Base-by-base conservation (phyloP, 2,329 filamentous ascomycete species). In the Calonectria fujianensis region DNA sequence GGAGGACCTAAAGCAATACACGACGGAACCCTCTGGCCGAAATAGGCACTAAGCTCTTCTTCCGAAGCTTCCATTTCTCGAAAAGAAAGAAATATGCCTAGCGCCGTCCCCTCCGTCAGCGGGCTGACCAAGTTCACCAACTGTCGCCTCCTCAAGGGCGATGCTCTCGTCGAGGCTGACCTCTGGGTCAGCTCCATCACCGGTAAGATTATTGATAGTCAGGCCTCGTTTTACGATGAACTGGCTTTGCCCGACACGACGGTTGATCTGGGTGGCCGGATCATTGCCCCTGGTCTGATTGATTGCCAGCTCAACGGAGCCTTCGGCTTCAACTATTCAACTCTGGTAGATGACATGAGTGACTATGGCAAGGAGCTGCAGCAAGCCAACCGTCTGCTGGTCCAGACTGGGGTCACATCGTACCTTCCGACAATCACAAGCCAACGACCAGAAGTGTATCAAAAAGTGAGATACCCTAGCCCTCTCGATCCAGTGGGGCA, bases 251-350 rank as follows among this genome's bases (percentile, higher is more conserved):
- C 96, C 1, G 94, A 96, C 82, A 86, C 92, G 79, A 93, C 93
- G 69, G 89, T 98, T 79, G 92, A 98, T 81, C 91, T 98, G 1
- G 91, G 92, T 67, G 95, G 95, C 73, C 95, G 95, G 80, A 96
- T 98, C 78, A 84, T 98, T 27, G 92, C 94, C 0, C 95, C 96
- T 0, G 96, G 96, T 32, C 90, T 98, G 82, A 97, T 98, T 80
- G 96, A 98, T 78, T 94, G 94, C 68, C 96, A 98, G 85, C 92
- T 98, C 79, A 98, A 98, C 82, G 96, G 96, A 63, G 96, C 94
- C 13, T 96, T 96, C 81, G 96, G 96, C 72, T 97, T 98, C 88
- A 96, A 98, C 87, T 98, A 97, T 84, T 97, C 95, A 4, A 92
- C 92, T 1, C 88, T 95, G 13, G 91, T 94, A n/a, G 89, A 93